Percentiles rank a stretch among this genome's conserved stretches.
Evolutionary conservation across 73 alveolate species (phyloP).

Genomic region (Uronychia binucleata): DNA sequence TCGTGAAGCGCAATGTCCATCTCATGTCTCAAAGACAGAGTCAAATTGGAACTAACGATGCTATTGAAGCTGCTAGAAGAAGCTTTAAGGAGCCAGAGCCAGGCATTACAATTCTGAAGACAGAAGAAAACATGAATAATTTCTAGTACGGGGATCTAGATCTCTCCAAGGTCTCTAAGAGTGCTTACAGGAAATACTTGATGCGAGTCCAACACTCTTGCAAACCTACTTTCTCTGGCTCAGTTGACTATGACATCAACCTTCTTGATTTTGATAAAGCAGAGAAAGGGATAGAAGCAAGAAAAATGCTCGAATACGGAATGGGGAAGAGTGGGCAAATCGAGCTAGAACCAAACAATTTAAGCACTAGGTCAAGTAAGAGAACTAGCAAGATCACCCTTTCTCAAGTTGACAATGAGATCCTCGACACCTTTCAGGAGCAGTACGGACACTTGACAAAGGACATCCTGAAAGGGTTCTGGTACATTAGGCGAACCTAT

Average conservation of each 20-base stretch:
- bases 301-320: not conserved
- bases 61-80: not conserved
- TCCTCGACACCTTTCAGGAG: not conserved
- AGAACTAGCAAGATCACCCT: not conserved
- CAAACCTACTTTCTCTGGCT: not conserved
- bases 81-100: not conserved
- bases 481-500: not conserved
- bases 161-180: not conserved
- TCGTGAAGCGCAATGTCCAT: not conserved
- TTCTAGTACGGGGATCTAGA: not conserved
- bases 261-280: not conserved
- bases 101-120: not conserved
- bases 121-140: not conserved
- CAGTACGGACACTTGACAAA: not conserved
- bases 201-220: not conserved
- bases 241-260: not conserved
- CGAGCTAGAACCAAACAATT: not conserved
- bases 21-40: not conserved
- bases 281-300: not conserved
- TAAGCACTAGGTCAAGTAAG: not conserved
- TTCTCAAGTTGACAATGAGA: not conserved
- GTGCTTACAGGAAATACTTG: not conserved
- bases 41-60: not conserved
- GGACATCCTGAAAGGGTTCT: not conserved
- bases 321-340: not conserved